A percentile compares a stretch with the other conserved stretches of the same genome.
phyloP scores from a whole-genome alignment of 2,329 filamentous ascomycete genomes.

The Ciborinia camelliae region DNA sequence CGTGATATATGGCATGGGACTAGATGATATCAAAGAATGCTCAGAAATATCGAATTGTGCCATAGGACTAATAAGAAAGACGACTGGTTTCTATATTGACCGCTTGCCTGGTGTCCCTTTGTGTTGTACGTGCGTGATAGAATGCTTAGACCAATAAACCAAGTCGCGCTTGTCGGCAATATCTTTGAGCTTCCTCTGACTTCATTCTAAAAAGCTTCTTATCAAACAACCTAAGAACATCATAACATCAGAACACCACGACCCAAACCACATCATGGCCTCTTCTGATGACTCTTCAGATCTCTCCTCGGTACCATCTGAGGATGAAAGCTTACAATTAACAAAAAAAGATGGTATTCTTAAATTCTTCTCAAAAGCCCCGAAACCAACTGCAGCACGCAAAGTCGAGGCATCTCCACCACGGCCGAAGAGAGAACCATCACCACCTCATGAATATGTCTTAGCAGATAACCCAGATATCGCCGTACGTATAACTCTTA shows the following conservation, averaged over 20 bases:
- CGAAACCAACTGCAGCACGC: slow-evolving; percentile 44
- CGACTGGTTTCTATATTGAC: slow-evolving; percentile 10
- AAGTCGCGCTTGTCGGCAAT: slow-evolving; percentile 29
- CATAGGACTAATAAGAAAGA: slow-evolving; percentile 18
- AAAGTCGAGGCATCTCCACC: slow-evolving; percentile 59
- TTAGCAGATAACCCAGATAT: slow-evolving; percentile 89
- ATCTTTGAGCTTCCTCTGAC: slow-evolving; percentile 26
- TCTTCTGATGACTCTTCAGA: slow-evolving; percentile 62
- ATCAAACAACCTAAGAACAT: slow-evolving; percentile 14
- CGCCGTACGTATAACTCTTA: slow-evolving; percentile 64
- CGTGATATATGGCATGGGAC: slow-evolving; percentile 9
- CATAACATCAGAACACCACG: slow-evolving; percentile 23
- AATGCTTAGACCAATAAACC: slow-evolving; percentile 23
- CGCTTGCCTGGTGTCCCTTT: slow-evolving; percentile 13
- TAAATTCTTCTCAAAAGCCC: slow-evolving; percentile 62
- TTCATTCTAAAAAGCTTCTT: slow-evolving; percentile 23
- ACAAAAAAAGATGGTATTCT: slow-evolving; percentile 57
- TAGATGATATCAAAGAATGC: slow-evolving; percentile 14
- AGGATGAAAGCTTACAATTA: slow-evolving; percentile 52
- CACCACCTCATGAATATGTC: slow-evolving; percentile 85
- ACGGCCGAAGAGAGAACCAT: slow-evolving; percentile 75
- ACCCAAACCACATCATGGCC: slow-evolving; percentile 27
- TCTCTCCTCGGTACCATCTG: slow-evolving; percentile 56
- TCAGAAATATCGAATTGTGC: slow-evolving; percentile 17
- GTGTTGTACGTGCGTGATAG: slow-evolving; percentile 22